Evolutionary conservation across 2,329 filamentous ascomycete genomes (phyloP), one percentile per base, ranked within the genome.

Genomic region (Tolypocladium guangdongense): DNA sequence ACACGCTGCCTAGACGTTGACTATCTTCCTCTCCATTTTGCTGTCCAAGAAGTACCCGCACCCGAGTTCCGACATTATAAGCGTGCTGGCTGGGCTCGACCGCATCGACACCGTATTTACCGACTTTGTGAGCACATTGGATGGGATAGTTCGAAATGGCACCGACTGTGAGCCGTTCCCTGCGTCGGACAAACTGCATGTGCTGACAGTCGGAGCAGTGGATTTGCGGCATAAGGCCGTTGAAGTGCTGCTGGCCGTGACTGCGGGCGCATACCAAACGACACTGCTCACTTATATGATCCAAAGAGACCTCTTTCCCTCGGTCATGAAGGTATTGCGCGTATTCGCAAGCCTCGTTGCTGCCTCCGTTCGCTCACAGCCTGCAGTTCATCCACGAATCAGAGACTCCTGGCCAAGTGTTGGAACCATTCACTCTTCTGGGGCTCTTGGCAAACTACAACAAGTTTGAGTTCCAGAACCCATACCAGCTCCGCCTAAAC

Each of bases 391-490:
- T 95, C 55, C 87, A 93, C 73, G 89, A 95, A 59, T 80, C 84
- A 46, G 84, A 90, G 56, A 77, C 78, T 27, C 75, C 81, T 36
- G 72, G 76, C 20, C 77, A 78, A 62, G 82, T 81, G 54, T 80
- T 89, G 45, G 81, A 88, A 55, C 87, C 92, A 0, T 90, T 96
- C 60, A 82, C 86, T 16, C 79, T 97, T 11, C 77, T 96, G 22
- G 92, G 92, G 14, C 77, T 97, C 4, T 75, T 99, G 52, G 88
- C 89, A 59, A 99, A 97, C 71, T 97, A 97, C 78, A 97, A 99
- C 78, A 99, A 97, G 69, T 99, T 99, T 64, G 93, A 99, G 69
- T 92, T 95, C 54, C 91, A 96, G 66, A 99, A 99, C 62, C 92
- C 92, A 0, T 99, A 99, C 63, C 87, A 93, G 62, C 75, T 95